phyloP scores from a whole-genome alignment of 139 green algal genomes.

The Ulvella scutata region DNA sequence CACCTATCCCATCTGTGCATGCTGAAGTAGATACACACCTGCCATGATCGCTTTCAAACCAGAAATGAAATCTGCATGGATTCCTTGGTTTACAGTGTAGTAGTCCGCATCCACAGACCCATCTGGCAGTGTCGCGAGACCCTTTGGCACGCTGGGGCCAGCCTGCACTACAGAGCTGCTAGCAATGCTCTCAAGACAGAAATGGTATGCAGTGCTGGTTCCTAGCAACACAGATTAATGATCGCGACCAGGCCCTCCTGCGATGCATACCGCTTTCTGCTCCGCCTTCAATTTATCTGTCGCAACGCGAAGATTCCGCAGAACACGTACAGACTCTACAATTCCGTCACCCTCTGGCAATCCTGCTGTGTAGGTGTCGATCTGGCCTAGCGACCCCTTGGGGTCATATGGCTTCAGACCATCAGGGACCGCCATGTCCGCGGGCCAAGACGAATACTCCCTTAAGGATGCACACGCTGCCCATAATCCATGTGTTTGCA shows the following conservation, averaged over 20 bases:
- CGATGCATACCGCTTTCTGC: not conserved
- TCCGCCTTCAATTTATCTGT: not conserved
- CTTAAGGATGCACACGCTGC: too few species aligned
- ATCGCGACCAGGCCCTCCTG: not conserved
- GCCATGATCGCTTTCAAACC: not conserved
- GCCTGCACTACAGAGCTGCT: not conserved
- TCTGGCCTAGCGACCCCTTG: not conserved
- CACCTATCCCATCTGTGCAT: not conserved
- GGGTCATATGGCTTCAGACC: not conserved
- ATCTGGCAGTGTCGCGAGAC: not conserved
- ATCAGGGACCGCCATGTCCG: not conserved
- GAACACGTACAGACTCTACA: not conserved
- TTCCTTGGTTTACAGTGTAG: not conserved
- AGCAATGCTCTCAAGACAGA: not conserved
- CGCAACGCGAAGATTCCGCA: not conserved
- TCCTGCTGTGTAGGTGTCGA: not conserved
- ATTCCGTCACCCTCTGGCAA: not conserved
- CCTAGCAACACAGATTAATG: not conserved
- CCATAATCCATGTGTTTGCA: too few species aligned
- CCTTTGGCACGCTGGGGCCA: not conserved
- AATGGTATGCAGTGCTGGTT: not conserved
- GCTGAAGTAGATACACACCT: not conserved
- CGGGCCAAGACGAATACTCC: not conserved
- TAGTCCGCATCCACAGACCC: not conserved
- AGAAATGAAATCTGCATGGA: not conserved